Evolutionary conservation across 805 yeast species (phyloP).

Genomic region (Kuraishia piskuri): DNA sequence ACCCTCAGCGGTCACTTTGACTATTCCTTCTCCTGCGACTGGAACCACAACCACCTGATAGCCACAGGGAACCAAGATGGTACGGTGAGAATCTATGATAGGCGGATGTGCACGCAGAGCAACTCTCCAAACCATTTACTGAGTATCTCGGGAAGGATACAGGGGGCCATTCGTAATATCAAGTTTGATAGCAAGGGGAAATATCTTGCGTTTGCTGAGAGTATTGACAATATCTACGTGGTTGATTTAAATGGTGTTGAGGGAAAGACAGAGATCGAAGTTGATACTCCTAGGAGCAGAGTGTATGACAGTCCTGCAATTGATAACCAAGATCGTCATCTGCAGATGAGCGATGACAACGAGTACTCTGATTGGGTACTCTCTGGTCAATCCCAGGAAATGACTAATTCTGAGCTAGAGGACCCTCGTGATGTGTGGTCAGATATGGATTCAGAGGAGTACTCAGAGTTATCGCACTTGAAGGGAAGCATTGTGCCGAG

Average conservation of each 20-base stretch:
- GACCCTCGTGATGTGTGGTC: not conserved
- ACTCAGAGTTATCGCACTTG: not conserved
- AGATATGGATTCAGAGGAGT: not conserved
- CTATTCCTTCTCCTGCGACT: conserved; percentile 52
- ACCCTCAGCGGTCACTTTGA: conserved; percentile 37
- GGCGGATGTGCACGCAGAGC: conserved; percentile 18
- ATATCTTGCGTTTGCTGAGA: conserved; percentile 46
- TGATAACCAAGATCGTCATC: not conserved
- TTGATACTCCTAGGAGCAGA: conserved; percentile 9
- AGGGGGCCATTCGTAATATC: conserved; percentile 45
- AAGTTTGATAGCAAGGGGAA: conserved; percentile 38
- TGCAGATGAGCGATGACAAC: not conserved
- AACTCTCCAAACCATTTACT: conserved; percentile 7
- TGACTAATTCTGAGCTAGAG: not conserved
- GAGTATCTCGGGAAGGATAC: conserved; percentile 12
- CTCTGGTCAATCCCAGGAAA: not conserved
- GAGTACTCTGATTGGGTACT: not conserved
- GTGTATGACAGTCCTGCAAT: not conserved
- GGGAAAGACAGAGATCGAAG: conserved; percentile 15
- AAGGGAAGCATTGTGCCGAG: not conserved
- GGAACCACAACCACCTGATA: conserved; percentile 36
- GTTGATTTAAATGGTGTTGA: conserved; percentile 20
- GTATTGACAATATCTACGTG: conserved; percentile 48
- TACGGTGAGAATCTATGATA: conserved; percentile 44
- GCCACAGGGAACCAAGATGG: conserved; percentile 59